Conservation (phyloP, 2,329 filamentous ascomycete species). For the Didymella pinodella region DNA sequence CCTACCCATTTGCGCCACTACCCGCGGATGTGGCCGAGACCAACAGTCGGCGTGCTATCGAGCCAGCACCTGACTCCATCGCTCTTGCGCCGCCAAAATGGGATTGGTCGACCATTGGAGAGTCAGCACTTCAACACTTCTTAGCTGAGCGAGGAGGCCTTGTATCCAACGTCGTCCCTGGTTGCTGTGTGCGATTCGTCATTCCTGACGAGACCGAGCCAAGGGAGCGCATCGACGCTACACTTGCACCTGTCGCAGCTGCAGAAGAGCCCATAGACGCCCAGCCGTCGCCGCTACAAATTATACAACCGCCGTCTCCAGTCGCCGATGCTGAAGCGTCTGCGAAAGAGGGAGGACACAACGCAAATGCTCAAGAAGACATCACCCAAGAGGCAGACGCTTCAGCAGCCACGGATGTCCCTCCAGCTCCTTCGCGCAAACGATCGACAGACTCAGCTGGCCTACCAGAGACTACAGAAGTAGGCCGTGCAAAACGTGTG, state of each 20-base stretch:
- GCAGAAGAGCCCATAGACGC: constrained; percentile 6
- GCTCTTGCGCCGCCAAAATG: constrained; percentile 47
- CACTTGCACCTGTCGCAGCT: constrained; percentile 7
- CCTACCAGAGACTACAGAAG: constrained; percentile 65
- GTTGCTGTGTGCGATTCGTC: constrained; percentile 53
- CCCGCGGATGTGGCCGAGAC: constrained; percentile 46
- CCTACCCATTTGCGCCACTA: constrained; percentile 56
- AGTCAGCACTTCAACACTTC: constrained; percentile 56
- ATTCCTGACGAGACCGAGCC: constrained; percentile 47
- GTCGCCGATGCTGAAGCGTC: background rate
- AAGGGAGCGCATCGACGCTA: constrained; percentile 18
- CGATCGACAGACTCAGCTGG: constrained; percentile 67
- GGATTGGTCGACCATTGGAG: constrained; percentile 60
- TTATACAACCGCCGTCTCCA: constrained; percentile 5
- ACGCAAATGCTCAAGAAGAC: constrained; percentile 21
- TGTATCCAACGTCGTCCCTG: constrained; percentile 41
- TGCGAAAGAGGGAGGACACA: background rate
- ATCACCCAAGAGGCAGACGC: constrained; percentile 30
- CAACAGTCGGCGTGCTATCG: constrained; percentile 23
- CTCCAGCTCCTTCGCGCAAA: constrained; percentile 61
- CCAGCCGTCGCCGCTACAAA: constrained; percentile 12
- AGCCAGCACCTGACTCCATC: constrained; percentile 49
- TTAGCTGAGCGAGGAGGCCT: constrained; percentile 52
- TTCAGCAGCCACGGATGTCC: constrained; percentile 38
- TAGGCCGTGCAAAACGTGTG: constrained; percentile 66